Evolutionary conservation across 805 yeast species (phyloP), one percentile per base, ranked within the genome.

Genomic region (Hanseniaspora pseudoguilliermondii): DNA sequence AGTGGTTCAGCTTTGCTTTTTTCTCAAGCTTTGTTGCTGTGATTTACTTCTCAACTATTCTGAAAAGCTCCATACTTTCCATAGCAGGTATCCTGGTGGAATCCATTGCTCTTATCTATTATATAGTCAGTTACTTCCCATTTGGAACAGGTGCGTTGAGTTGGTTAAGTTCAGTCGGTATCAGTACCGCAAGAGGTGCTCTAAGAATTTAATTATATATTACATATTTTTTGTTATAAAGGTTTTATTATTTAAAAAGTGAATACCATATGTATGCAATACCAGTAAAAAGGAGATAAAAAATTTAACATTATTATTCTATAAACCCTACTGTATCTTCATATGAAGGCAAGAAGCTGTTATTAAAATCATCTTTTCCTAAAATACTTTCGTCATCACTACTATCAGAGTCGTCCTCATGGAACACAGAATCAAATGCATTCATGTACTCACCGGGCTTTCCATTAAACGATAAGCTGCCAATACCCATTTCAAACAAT

Each of bases 71-170:
- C 0, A 64, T 93, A 7, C 70, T 89, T 52, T 88, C 97, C 0
- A 69, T 93, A 11, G 65, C 88, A 13, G 81, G 88, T 35, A 84
- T 93, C 44, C 68, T 84, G 2, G 68, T 86, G 11, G 97, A 93
- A 68, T 72, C 90, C 9, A 69, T 93, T 56, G 91, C 96, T 1
- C 89, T 93, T n/a, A 63, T 88, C 5, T 90, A 90, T 74, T 93
- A 93, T 67, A 83, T 93, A 0, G 75, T 91, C 43, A 86, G 95
- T 63, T 93, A 93, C 69, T 91, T 93, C 76, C 98, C 98, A 15
- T 85, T 90, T 71, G 98, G 98, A 13, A 86, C 91, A 1, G 84
- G 85, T 59, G 84, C 95, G 2, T 63, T 83, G 49, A 70, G 77
- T 59, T 72, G 81, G 67, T 75, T 83, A 1, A 72, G 80, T 16